Base-by-base conservation (phyloP, 176 grass and related monocot species). In the Ensete ventricosum region DNA sequence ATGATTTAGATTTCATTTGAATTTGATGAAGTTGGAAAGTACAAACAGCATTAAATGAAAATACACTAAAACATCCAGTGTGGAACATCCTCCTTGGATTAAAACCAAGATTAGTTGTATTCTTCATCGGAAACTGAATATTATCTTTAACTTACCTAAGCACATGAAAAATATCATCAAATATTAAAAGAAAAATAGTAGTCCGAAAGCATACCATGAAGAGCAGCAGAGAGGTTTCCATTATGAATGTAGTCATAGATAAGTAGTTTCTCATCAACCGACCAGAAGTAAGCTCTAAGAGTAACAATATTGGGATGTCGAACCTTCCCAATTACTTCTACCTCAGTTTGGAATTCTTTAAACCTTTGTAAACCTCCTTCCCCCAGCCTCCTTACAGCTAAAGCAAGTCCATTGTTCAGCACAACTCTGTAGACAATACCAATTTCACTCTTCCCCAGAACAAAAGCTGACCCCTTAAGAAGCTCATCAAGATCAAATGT, bases 281-380 rank as follows among this genome's bases (percentile, higher is more conserved):
- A 97, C 94, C 94, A 97, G 69, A 93, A 97, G 76, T 97, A 97
- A 48, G 94, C 94, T 80, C 90, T 90, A 65, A 97, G 74, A 69
- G 87, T 72, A 77, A 93, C 85, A 74, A 97, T 85, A 71, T 93
- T 93, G 21, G 94, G 79, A 87, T 97, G 94, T 23, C 71, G 80
- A 54, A 97, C 94, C 75, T 91, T 93, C 64, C 88, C 88, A 49
- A 97, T 93, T 1, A 90, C 82, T 81, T 93, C 94, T 17, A 91
- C 84, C 88, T 98, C 94, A n/a, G 82, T 69, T 82, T 84, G 88
- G 67, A 98, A 93, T 64, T 98, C 90, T 73, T 91, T 93, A 76
- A 93, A 93, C 86, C 86, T 91, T 78, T 93, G 94, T 76, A 87
- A 74, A 9, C 90, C 94, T 9, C 94, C 94, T 71, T 93, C 94